phyloP scores from a whole-genome alignment of 2,329 filamentous ascomycete species.

The Myotisia sp. region DNA sequence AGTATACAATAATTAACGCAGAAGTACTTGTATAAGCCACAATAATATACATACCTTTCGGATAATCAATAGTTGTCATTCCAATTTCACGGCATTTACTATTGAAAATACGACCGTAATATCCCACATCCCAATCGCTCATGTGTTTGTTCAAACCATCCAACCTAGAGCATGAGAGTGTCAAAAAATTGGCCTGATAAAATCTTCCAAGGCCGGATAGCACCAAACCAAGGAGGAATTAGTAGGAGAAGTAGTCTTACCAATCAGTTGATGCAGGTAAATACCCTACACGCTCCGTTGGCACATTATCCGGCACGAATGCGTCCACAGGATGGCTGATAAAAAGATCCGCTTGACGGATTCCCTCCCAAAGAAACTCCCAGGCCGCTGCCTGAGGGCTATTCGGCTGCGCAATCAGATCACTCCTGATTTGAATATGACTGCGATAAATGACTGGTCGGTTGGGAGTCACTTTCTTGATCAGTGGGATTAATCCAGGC shows the following conservation, averaged over 20 bases:
- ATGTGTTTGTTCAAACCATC: slow-evolving; percentile 69
- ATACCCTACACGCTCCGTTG: slow-evolving; percentile 53
- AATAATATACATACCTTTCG: slow-evolving; percentile 18
- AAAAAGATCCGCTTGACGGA: slow-evolving; percentile 59
- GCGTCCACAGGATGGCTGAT: slow-evolving; percentile 65
- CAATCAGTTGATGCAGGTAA: slow-evolving; percentile 72
- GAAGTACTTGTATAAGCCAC: neutral
- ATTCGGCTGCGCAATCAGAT: slow-evolving; percentile 49
- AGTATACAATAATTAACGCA: too few relatives aligned
- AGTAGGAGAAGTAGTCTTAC: slow-evolving; percentile 21
- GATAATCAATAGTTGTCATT: slow-evolving; percentile 26
- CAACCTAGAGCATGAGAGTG: slow-evolving; percentile 35
- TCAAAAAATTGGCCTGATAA: too few relatives aligned
- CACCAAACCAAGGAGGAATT: neutral
- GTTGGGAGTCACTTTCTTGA: slow-evolving; percentile 56
- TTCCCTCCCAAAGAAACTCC: slow-evolving; percentile 59
- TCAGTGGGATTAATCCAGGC: slow-evolving; percentile 61
- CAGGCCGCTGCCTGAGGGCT: slow-evolving; percentile 61
- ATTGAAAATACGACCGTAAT: slow-evolving; percentile 64
- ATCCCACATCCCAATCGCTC: slow-evolving; percentile 53
- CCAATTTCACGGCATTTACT: slow-evolving; percentile 45
- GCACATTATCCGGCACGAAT: slow-evolving; percentile 59
- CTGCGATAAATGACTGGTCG: slow-evolving; percentile 67
- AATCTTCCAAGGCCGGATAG: too few relatives aligned
- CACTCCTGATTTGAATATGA: slow-evolving; percentile 68